Evolutionary conservation across 352 stramenopile species (phyloP).

Genomic region (Phytophthora vignae): DNA sequence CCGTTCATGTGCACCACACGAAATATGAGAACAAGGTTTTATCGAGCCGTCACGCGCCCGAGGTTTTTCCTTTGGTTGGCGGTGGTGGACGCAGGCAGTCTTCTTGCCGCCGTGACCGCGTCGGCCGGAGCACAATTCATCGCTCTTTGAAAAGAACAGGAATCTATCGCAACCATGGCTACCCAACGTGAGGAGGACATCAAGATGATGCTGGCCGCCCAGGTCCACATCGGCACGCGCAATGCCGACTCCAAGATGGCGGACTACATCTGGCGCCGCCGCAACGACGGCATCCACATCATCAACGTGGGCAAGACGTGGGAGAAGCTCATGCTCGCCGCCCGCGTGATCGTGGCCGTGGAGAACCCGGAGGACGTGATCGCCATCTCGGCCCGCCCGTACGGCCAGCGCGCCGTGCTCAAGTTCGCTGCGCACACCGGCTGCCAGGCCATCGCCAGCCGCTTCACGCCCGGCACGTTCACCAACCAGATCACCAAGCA

Average conservation of each 20-base stretch:
- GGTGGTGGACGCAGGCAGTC: constrained; percentile 14
- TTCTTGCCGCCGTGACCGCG: background rate
- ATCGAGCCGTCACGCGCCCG: no score
- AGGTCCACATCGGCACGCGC: constrained; percentile 99
- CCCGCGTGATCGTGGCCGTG: constrained; percentile 99
- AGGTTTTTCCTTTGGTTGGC: constrained; percentile 34
- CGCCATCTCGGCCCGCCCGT: constrained; percentile 98
- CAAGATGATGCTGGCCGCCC: constrained; percentile 99
- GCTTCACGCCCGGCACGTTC: constrained; percentile 99
- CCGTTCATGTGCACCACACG: background rate
- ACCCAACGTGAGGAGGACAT: constrained; percentile 99
- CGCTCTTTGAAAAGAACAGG: constrained; percentile 53
- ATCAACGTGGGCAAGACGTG: constrained; percentile 99
- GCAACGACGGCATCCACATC: constrained; percentile 99
- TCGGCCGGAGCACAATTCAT: constrained; percentile 42
- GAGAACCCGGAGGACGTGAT: constrained; percentile 99
- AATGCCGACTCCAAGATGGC: constrained; percentile 99
- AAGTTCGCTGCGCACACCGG: constrained; percentile 99
- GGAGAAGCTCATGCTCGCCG: constrained; percentile 99
- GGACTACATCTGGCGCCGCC: constrained; percentile 99
- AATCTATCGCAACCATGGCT: constrained; percentile 78
- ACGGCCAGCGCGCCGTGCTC: constrained; percentile 99
- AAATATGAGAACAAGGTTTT: background rate
- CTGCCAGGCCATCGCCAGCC: constrained; percentile 96
- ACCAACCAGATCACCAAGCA: constrained; percentile 99